Evolutionary conservation across 345 rosid genomes (phyloP), one percentile per base, ranked within the genome.

Genomic region (Capsella bursapastoris): DNA sequence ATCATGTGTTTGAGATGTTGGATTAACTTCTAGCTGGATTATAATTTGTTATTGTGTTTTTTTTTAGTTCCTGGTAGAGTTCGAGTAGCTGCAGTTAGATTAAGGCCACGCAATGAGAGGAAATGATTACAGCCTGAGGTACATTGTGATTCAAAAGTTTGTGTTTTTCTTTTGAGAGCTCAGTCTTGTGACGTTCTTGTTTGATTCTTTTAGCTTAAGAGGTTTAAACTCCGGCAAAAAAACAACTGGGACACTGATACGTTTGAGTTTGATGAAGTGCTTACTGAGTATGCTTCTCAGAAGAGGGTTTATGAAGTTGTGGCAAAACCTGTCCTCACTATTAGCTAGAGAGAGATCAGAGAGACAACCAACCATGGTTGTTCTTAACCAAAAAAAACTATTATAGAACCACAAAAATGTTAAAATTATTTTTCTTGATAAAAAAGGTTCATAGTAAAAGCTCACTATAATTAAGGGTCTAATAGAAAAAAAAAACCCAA

Each of bases 191-290:
- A 11, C 4, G 37, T 52, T 48, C 8, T 38, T 38, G 41, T 47
- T 66, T 77, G 51, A 15, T 79, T 64, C 68, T 67, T 60, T 60
- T 82, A 96, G 99, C 82, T 92, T 62, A 92, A 92, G 78, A 88
- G 99, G 84, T 85, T 96, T 86, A 96, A 92, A 73, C 89, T 96
- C 15, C 74, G 99, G 77, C 18, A 18, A 18, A 96, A 86, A 75
- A 96, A 96, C 82, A 96, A 96, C 56, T 96, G 99, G 99, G 97
- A 96, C 43, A 75, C 91, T 0, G 98, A 96, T 52, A 96, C 98
- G 3, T 96, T 86, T 59, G 95, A 86, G 85, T 96, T 96, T 65
- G 99, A 96, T 80, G 99, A 96, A 82, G 91, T 96, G 47, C 90
- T 96, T 40, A 90, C 96, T 0, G 98, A 92, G 84, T 85, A 73